These are phyloP conservation scores for Globisporangium uncinulatum DNA, from an alignment of 352 stramenopile species.

Conservation along the genomic window DNA sequence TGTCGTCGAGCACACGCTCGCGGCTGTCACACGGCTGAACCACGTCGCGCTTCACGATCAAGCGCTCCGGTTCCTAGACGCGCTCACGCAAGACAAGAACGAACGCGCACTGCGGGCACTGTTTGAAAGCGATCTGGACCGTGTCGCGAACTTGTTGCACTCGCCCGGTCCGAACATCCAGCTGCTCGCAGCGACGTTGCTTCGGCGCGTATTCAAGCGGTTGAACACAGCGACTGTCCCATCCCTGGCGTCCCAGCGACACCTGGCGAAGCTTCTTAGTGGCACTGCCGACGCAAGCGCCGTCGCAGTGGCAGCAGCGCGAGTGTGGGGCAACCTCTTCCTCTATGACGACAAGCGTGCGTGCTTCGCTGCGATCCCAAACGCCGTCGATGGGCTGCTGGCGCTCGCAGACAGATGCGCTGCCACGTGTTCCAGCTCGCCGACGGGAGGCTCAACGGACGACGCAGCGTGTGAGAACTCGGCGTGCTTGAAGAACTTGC, in stretches of 20 bases:
- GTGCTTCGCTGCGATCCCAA: constrained; percentile 29
- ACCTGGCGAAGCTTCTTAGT: constrained; percentile 35
- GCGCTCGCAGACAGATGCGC: constrained; percentile 22
- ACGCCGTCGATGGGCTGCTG: constrained; percentile 38
- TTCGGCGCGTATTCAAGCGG: constrained; percentile 56
- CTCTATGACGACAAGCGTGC: constrained; percentile 50
- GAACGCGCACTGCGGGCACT: constrained; percentile 28
- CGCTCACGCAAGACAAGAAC: constrained; percentile 51
- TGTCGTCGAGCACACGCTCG: constrained; percentile 31
- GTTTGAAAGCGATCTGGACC: constrained; percentile 40
- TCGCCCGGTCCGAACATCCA: constrained; percentile 25
- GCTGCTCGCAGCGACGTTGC: constrained; percentile 24
- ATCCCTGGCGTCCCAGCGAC: constrained; percentile 31
- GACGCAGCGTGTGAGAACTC: no score
- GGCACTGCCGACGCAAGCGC: constrained; percentile 1
- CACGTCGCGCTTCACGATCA: constrained; percentile 34
- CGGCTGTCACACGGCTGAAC: constrained; percentile 28
- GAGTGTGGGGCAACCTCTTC: constrained; percentile 64
- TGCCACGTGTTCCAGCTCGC: not conserved
- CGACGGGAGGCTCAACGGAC: no score
- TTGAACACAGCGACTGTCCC: constrained; percentile 35
- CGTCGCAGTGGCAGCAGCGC: constrained; percentile 25
- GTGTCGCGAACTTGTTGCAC: constrained; percentile 51
- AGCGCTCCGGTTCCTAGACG: constrained; percentile 37
- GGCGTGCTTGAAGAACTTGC: constrained; percentile 20